These are phyloP conservation scores for Mycena kentingensis DNA, from an alignment of 768 basidiomycete genomes.

Conservation along the genomic window DNA sequence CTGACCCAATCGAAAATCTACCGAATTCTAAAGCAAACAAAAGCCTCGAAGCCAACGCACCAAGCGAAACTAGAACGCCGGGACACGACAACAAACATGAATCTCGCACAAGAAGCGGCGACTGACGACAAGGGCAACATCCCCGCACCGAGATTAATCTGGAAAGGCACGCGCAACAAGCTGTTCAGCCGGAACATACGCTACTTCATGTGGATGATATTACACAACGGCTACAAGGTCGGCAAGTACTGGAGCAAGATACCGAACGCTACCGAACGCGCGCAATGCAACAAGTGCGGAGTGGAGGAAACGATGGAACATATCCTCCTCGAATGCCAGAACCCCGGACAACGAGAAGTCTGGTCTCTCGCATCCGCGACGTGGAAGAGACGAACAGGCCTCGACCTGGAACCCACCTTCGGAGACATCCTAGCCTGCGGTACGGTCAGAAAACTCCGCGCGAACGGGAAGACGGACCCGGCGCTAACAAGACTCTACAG, in stretches of 20 bases:
- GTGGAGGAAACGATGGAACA: too few relatives aligned
- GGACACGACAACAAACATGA: constrained; percentile 8
- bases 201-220: constrained; percentile 23
- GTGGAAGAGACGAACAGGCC: too few relatives aligned
- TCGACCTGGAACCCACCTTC: too few relatives aligned
- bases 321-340: too few relatives aligned
- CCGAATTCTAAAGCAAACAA: constrained; percentile 5
- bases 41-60: not conserved
- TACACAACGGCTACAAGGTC: constrained; percentile 17
- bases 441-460: too few relatives aligned
- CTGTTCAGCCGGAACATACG: constrained; percentile 11
- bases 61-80: not conserved
- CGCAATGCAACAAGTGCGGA: too few relatives aligned
- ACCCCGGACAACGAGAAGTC: too few relatives aligned
- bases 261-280: too few relatives aligned
- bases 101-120: constrained; percentile 3
- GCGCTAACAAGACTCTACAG: too few relatives aligned
- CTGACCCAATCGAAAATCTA: constrained; percentile 26
- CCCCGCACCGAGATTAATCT: constrained; percentile 17
- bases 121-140: not conserved
- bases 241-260: constrained; percentile 20
- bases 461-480: too few relatives aligned
- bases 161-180: constrained; percentile 10
- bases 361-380: too few relatives aligned
- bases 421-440: too few relatives aligned